phyloP scores from a whole-genome alignment of 495 filamentous ascomycete species.

The Gamarada debralockiae region DNA sequence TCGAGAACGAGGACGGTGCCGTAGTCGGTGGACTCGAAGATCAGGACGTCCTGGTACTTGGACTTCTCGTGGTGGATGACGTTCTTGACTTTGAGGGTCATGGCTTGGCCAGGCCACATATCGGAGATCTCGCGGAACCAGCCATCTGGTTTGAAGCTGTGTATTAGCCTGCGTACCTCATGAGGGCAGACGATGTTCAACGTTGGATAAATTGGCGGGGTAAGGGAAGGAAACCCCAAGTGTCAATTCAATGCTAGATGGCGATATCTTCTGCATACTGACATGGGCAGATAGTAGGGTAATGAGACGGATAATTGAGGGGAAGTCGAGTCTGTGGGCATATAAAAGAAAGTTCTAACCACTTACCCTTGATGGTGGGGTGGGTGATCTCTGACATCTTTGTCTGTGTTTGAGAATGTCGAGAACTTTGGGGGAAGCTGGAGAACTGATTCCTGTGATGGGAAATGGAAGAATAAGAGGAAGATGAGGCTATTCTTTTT shows the following conservation, averaged over 20 bases:
- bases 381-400: conserved; percentile 50
- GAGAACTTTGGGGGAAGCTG: too few relatives aligned
- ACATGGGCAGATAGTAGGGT: not conserved
- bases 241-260: not conserved
- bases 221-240: not conserved
- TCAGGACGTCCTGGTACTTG: conserved; percentile 96
- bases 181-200: not conserved
- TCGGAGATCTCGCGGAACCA: conserved; percentile 98
- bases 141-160: conserved; percentile 62
- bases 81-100: conserved; percentile 97
- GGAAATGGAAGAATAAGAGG: too few relatives aligned
- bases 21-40: conserved; percentile 96
- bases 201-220: too few relatives aligned
- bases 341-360: not conserved
- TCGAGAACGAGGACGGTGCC: conserved; percentile 97
- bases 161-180: conserved; percentile 1
- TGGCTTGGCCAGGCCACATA: conserved; percentile 99
- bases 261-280: not conserved
- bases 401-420: not conserved
- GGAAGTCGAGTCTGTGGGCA: not conserved
- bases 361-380: conserved; percentile 55
- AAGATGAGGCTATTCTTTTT: too few relatives aligned
- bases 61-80: conserved; percentile 98
- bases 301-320: not conserved
- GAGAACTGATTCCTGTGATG: too few relatives aligned